Percentiles rank a stretch among this genome's conserved stretches.
Evolutionary conservation across 441 rosid genomes (phyloP).

Genomic region (Euphorbia celastroides): DNA sequence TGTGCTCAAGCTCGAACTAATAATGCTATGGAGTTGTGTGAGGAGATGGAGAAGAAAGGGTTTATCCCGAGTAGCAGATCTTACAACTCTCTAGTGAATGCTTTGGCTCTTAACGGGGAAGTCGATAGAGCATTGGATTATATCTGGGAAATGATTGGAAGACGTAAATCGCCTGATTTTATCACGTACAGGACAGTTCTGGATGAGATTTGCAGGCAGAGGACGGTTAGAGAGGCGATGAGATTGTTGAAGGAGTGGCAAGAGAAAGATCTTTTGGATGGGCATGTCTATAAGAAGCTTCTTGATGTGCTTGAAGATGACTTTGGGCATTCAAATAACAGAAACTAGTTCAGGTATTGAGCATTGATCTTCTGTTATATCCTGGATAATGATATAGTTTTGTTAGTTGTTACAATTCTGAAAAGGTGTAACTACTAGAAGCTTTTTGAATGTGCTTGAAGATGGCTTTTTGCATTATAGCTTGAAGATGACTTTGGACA

Average conservation of each 20-base stretch:
- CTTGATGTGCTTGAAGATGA: slow-evolving; percentile 56
- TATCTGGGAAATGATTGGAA: slow-evolving; percentile 78
- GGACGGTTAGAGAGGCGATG: slow-evolving; percentile 48
- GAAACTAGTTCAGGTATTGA: slow-evolving; percentile 25
- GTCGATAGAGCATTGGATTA: slow-evolving; percentile 46
- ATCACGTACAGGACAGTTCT: slow-evolving; percentile 62
- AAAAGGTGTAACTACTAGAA: slow-evolving; percentile 49
- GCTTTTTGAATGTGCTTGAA: slow-evolving; percentile 51
- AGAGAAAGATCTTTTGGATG: slow-evolving; percentile 53
- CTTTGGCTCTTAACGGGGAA: slow-evolving; percentile 71
- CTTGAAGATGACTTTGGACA: slow-evolving; percentile 50
- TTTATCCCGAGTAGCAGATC: slow-evolving; percentile 66
- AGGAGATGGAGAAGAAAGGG: slow-evolving; percentile 73
- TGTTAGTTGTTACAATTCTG: slow-evolving; percentile 22
- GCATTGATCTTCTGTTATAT: not conserved
- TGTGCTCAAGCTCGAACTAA: slow-evolving; percentile 78
- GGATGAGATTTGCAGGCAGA: slow-evolving; percentile 70
- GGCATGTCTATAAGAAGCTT: slow-evolving; percentile 51
- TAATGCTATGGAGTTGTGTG: slow-evolving; percentile 65
- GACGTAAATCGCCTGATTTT: slow-evolving; percentile 52
- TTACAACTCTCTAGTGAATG: slow-evolving; percentile 76
- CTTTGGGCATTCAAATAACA: slow-evolving; percentile 26
- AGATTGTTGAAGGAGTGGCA: slow-evolving; percentile 50
- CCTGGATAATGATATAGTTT: not conserved
- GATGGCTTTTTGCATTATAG: slow-evolving; percentile 29